phyloP scores from a whole-genome alignment of 2,329 filamentous ascomycete genomes.

The Exophiala lecanii-corni region DNA sequence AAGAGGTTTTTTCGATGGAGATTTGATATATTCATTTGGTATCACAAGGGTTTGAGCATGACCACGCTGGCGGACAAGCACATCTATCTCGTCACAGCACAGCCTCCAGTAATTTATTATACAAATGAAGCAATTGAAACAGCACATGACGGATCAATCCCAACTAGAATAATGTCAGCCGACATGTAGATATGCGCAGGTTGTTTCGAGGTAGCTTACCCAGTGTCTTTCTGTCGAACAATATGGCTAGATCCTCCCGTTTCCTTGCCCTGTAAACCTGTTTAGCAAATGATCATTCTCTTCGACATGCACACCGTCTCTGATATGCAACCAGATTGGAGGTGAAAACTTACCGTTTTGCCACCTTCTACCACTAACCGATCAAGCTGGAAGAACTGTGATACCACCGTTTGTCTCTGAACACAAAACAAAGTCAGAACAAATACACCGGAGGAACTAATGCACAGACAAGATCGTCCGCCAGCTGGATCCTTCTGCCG shows the following conservation, averaged over 20 bases:
- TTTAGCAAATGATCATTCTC: conserved; percentile 19
- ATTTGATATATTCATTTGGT: conserved; percentile 15
- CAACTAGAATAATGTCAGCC: conserved; percentile 10
- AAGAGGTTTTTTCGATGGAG: too few relatives aligned
- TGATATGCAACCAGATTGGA: too few relatives aligned
- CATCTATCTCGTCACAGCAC: conserved; percentile 8
- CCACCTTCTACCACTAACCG: conserved; percentile 87
- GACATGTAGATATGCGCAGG: not conserved
- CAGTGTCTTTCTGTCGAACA: conserved; percentile 71
- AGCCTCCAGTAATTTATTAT: conserved; percentile 12
- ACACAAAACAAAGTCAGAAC: too few relatives aligned
- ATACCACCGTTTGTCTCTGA: conserved; percentile 91
- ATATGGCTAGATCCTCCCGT: conserved; percentile 62
- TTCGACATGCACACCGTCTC: too few relatives aligned
- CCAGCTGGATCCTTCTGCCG: too few relatives aligned
- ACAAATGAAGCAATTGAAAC: conserved; percentile 2
- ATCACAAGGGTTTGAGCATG: conserved; percentile 11
- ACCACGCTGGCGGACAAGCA: conserved; percentile 4
- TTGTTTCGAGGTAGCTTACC: conserved; percentile 54
- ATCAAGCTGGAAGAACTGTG: conserved; percentile 91
- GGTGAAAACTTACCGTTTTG: conserved; percentile 67
- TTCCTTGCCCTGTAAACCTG: conserved; percentile 60
- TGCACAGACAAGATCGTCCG: too few relatives aligned
- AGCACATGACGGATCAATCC: conserved; percentile 13
- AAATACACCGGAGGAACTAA: too few relatives aligned